Evolutionary conservation across 1,284 basidiomycete genomes (phyloP), one percentile per base, ranked within the genome.

Genomic region (Taiwanofungus camphoratus): DNA sequence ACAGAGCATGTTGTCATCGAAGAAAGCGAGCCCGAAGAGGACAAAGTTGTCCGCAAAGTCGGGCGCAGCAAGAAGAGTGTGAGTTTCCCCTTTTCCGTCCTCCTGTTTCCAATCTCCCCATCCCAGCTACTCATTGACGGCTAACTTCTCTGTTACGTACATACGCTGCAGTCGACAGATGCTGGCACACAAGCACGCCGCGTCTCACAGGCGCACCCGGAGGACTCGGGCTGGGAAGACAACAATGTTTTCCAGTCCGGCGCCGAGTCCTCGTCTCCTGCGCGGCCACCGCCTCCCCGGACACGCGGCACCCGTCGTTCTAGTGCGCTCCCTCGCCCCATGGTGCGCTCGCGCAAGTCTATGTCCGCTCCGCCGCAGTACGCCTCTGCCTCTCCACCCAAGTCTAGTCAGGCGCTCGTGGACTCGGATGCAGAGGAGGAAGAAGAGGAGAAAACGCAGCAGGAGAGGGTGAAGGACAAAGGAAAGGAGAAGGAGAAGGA

Each of bases 231-330:
- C 23, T 89, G 86, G 86, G 86, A 89, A 57, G 87, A 89, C 53
- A 87, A 87, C 53, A 89, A 89, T 49, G 77, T 88, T 30, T 89
- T 89, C 60, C 86, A 89, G 57, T 87, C 84, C 11, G 86, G 86
- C 20, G 81, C 80, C 3, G 86, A 88, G 55, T 84, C 81, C 11
- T 85, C 86, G 11, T 87, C 85, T 15, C 86, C 86, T 12, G 60
- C 60, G 6, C 77, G 80, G 18, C 77, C 81, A 24, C 74, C 81
- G 5, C 82, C 79, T 4, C 59, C 63, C 8, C 72, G 73, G 41
- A 56, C 68, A 3, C 78, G 73, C n/a, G n/a, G n/a, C 41, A 51
- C 60, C n/a, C 57, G 70, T 31, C 73, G 79, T 34, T 73, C 74
- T 46, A 74, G 57, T 5, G 55, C 49, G 13, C 41, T 54, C 1